Evolutionary conservation across 2,329 filamentous ascomycete species (phyloP).

Genomic region (Paraphoma sp.): DNA sequence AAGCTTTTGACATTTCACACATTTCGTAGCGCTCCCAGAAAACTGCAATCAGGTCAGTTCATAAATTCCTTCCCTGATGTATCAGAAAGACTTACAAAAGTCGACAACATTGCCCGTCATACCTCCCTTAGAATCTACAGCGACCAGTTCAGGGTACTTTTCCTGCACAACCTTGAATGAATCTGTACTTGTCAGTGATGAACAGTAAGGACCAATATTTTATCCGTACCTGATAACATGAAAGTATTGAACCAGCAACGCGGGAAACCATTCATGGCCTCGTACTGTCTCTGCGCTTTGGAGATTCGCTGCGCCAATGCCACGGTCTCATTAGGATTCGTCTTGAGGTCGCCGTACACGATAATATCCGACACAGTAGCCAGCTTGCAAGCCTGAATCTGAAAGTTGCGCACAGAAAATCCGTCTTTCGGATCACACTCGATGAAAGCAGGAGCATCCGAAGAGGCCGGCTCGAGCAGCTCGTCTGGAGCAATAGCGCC

Average conservation of each 20-base stretch:
- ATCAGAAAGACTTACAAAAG: conserved; percentile 65
- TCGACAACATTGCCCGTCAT: conserved; percentile 82
- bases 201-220: not conserved
- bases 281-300: conserved; percentile 75
- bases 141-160: conserved; percentile 72
- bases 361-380: conserved; percentile 90
- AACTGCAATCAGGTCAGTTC: conserved; percentile 50
- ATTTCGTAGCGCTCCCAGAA: conserved; percentile 90
- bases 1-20: conserved; percentile 88
- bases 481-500: conserved; percentile 85
- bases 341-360: conserved; percentile 80
- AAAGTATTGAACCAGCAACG: conserved; percentile 82
- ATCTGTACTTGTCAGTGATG: conserved; percentile 29
- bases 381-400: conserved; percentile 90
- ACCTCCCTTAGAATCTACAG: conserved; percentile 73
- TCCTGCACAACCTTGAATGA: conserved; percentile 65
- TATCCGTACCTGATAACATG: conserved; percentile 64
- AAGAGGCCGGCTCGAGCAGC: conserved; percentile 64
- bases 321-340: conserved; percentile 68
- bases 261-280: conserved; percentile 67
- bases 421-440: conserved; percentile 87
- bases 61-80: not conserved
- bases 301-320: conserved; percentile 70
- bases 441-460: conserved; percentile 69
- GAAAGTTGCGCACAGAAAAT: conserved; percentile 96